Conservation (phyloP, 2,329 filamentous ascomycete species). For the Lizonia empirigonia region DNA sequence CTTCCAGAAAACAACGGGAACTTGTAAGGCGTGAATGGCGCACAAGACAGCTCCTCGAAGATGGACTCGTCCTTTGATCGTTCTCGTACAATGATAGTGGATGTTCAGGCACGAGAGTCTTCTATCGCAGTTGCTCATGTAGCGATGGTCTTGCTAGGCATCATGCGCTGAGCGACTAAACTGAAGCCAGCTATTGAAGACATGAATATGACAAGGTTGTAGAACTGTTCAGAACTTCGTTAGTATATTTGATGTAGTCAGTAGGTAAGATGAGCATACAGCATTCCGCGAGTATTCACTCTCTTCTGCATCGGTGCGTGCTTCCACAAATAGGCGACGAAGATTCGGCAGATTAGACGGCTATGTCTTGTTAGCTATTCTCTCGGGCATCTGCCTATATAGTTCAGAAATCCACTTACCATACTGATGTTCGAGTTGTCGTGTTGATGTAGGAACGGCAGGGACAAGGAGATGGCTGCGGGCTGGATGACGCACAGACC, state of each 20-base stretch:
- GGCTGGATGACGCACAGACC: constrained; percentile 32
- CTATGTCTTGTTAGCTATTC: constrained; percentile 33
- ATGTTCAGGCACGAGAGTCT: too few species aligned
- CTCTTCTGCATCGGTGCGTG: constrained; percentile 90
- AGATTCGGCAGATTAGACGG: constrained; percentile 87
- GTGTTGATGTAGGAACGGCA: constrained; percentile 8
- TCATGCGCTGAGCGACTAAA: constrained; percentile 86
- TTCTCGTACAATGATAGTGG: too few species aligned
- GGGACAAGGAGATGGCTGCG: constrained; percentile 8
- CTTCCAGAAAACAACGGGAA: background rate
- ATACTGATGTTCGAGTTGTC: constrained; percentile 19
- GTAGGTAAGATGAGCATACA: constrained; percentile 59
- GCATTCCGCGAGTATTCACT: constrained; percentile 92
- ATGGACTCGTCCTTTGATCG: background rate
- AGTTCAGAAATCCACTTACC: constrained; percentile 15
- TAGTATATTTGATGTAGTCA: background rate
- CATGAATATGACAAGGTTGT: constrained; percentile 96
- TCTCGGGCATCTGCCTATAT: too few species aligned
- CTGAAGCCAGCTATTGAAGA: constrained; percentile 95
- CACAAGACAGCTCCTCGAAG: background rate
- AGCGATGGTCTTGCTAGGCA: constrained; percentile 33
- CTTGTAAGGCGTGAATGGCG: background rate
- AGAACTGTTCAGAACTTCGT: constrained; percentile 68
- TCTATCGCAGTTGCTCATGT: background rate
- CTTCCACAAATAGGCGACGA: constrained; percentile 94